Conservation (phyloP, 768 basidiomycete species). For the Royoungia palumana region DNA sequence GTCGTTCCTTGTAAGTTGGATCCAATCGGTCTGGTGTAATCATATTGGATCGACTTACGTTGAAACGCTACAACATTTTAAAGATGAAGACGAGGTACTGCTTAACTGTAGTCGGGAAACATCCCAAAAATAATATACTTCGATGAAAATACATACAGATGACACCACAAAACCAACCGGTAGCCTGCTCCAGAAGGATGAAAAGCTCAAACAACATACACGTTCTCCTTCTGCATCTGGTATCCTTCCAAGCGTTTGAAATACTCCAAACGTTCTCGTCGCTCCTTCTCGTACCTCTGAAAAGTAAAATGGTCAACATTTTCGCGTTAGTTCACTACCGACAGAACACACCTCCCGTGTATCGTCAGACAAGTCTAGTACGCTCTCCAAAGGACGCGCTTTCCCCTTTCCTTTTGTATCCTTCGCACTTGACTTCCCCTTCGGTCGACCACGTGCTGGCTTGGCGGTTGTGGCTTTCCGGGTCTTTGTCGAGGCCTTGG, state of each 20-base stretch:
- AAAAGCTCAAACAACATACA: constrained; percentile 48
- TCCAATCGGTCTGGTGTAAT: too few species aligned
- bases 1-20: too few species aligned
- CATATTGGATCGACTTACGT: too few species aligned
- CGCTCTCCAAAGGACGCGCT: constrained; percentile 18
- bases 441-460: constrained; percentile 21
- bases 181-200: background rate
- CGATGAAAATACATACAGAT: constrained; percentile 17
- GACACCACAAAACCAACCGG: background rate
- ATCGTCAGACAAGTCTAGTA: constrained; percentile 30
- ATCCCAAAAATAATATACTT: background rate
- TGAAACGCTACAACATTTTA: too few species aligned
- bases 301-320: background rate
- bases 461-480: constrained; percentile 7
- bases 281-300: constrained; percentile 43
- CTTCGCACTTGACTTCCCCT: constrained; percentile 11
- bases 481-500: constrained; percentile 8
- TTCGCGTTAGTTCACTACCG: background rate
- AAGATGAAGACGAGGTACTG: too few species aligned
- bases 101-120: too few species aligned
- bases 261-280: constrained; percentile 51
- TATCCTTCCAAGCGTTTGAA: constrained; percentile 52
- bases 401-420: constrained; percentile 28
- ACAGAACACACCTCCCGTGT: constrained; percentile 26
- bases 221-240: constrained; percentile 54